These are phyloP conservation scores for Rhizopogon vinicolor DNA, from an alignment of 768 basidiomycete species.

Conservation along the genomic window DNA sequence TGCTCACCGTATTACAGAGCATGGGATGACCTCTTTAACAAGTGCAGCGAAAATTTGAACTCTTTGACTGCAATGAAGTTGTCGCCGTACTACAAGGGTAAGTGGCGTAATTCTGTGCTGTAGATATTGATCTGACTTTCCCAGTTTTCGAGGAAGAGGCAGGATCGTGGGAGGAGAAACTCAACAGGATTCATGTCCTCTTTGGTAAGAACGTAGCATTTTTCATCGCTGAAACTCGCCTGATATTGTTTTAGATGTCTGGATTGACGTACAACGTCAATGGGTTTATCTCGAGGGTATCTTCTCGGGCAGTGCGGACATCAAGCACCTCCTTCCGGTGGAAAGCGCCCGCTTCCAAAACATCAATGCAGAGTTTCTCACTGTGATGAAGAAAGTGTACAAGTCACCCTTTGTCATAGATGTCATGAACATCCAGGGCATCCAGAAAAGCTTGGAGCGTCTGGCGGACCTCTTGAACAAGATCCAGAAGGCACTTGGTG, in stretches of 20 bases:
- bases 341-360: conserved; percentile 98
- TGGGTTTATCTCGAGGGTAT: conserved; percentile 99
- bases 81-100: conserved; percentile 97
- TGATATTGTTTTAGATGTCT: conserved; percentile 61
- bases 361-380: conserved; percentile 96
- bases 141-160: conserved; percentile 91
- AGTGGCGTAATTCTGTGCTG: conserved; percentile 2
- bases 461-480: conserved; percentile 94
- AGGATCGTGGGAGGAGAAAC: conserved; percentile 92
- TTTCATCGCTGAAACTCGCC: not conserved
- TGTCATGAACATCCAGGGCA: conserved; percentile 91
- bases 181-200: conserved; percentile 93
- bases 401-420: conserved; percentile 98
- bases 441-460: conserved; percentile 97
- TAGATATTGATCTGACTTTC: conserved; percentile 2
- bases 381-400: conserved; percentile 99
- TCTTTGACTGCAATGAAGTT: conserved; percentile 96
- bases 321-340: conserved; percentile 97
- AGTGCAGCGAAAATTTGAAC: conserved; percentile 96
- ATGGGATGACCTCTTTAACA: conserved; percentile 96
- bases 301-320: conserved; percentile 98
- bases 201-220: conserved; percentile 60
- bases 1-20: conserved; percentile 46
- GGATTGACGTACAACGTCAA: conserved; percentile 99
- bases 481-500: conserved; percentile 98